Percentiles rank a stretch among this genome's conserved stretches.
These are phyloP conservation scores for Dictyostelium discoideum DNA, from an alignment of 78 protist species.

Conservation along the genomic window dicty_2.7 NC_007088.5:3620501-3621000, in stretches of 20 bases:
- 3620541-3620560: neutral
- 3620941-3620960: neutral
- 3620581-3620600: neutral
- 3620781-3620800: neutral
- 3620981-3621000: too few relatives aligned
- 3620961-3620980: neutral
- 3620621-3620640: neutral
- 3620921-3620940: neutral
- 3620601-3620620: neutral
- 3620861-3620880: neutral
- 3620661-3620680: neutral
- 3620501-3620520: neutral
- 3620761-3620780: neutral
- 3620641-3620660: neutral
- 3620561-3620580: neutral
- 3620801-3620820: neutral
- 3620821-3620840: neutral
- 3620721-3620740: neutral
- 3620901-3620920: neutral
- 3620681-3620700: neutral
- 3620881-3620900: neutral
- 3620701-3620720: neutral
- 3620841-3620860: neutral
- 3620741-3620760: neutral
- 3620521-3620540: neutral